phyloP scores from a whole-genome alignment of 164 flowering plant genomes.

The Liriodendron chinense region DNA sequence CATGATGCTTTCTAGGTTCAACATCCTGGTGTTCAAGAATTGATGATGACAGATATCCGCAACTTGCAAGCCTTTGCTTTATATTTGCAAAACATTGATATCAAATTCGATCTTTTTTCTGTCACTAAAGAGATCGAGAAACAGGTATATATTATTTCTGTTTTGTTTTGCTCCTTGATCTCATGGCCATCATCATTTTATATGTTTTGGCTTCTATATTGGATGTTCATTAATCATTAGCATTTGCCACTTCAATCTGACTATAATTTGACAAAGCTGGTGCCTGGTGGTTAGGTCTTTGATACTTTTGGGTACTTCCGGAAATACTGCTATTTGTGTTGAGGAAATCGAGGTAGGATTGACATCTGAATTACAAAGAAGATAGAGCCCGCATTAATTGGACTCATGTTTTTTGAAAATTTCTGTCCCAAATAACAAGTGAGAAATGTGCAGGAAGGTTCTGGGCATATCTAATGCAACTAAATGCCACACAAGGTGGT shows the following conservation, averaged over 20 bases:
- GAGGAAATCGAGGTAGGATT: too few species aligned
- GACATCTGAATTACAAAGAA: too few species aligned
- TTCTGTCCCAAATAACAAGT: too few species aligned
- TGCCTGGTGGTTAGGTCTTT: not conserved
- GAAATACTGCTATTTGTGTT: too few species aligned
- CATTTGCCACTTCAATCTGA: not conserved
- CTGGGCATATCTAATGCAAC: too few species aligned
- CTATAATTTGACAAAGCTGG: not conserved
- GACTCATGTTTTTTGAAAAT: too few species aligned
- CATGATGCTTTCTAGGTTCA: conserved; percentile 60
- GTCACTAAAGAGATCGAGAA: conserved; percentile 89
- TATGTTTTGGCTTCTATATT: not conserved
- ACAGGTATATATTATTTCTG: conserved; percentile 51
- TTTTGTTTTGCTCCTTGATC: not conserved
- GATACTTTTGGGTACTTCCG: too few species aligned
- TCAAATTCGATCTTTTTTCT: conserved; percentile 84
- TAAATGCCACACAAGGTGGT: too few species aligned
- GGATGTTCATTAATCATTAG: not conserved
- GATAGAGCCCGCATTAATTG: too few species aligned
- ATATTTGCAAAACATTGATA: conserved; percentile 89
- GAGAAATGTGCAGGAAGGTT: too few species aligned
- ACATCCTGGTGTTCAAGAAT: conserved; percentile 88
- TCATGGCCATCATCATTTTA: conserved; percentile 1
- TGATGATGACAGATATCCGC: conserved; percentile 94
- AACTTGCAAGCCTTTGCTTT: conserved; percentile 91